Evolutionary conservation across 2,329 filamentous ascomycete genomes (phyloP), one percentile per base, ranked within the genome.

Genomic region (Diaporthe helianthi): DNA sequence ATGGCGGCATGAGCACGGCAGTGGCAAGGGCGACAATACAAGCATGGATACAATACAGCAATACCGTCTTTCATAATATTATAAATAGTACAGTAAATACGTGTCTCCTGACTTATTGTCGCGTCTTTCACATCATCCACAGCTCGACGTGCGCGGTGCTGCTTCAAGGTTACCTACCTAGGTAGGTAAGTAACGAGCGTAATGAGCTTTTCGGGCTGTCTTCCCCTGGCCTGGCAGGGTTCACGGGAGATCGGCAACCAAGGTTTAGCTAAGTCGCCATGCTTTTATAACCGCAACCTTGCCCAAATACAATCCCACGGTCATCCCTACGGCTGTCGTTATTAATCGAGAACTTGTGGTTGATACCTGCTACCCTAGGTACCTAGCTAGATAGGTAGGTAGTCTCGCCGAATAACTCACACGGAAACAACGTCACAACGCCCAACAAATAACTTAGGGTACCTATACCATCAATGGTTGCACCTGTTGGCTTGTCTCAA

Each of bases 1-100:
- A 36, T 36, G 49, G n/a, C 58, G 29, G 58, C 58, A 60, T 36
- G 51, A 65, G 69, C 60, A 69, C 53, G 66, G 66, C 52, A 66
- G 47, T 65, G 29, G 66, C 44, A 63, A 22, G 47, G 38, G 29
- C 41, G 49, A 36, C 2, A 19, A 63, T 22, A 49, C 46, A 58
- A 49, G 31, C 54, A 55, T 33, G 46, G 51, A 51, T 33, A 66
- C n/a, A n/a, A 49, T 33, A 41, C 26, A 36, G 17, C 15, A 26
- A 12, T 60, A 19, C 15, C 19, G 49, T 13, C n/a, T 58, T 38
- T 49, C 36, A 17, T 54, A n/a, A n/a, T n/a, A n/a, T n/a, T n/a
- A n/a, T n/a, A n/a, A n/a, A 10, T 15, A 49, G 36, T 54, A 10
- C 8, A 24, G 22, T 12, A 17, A 17, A 24, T 8, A 10, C 5